phyloP scores from a whole-genome alignment of 2,329 filamentous ascomycete species.

The Fusarium mundagurra region DNA sequence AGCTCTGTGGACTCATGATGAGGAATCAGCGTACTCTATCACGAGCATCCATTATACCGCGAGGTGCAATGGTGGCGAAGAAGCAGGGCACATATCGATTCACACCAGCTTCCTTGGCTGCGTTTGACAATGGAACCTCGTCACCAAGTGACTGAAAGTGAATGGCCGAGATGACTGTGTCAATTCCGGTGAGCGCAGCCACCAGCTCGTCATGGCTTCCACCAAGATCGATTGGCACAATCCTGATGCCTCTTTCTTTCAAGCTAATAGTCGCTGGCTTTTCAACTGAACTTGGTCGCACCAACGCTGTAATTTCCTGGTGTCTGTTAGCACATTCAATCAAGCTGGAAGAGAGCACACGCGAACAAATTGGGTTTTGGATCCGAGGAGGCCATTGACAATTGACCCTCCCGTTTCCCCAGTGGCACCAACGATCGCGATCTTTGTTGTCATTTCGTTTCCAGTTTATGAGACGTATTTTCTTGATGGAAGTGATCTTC shows the following conservation, averaged over 20 bases:
- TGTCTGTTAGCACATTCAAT: background rate
- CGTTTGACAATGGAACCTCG: conserved; percentile 58
- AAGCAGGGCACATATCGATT: conserved; percentile 62
- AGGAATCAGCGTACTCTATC: background rate
- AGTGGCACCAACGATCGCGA: conserved; percentile 53
- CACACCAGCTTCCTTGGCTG: conserved; percentile 59
- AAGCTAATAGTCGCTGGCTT: conserved; percentile 56
- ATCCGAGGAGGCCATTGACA: conserved; percentile 50
- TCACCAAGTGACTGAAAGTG: conserved; percentile 51
- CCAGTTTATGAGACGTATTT: background rate
- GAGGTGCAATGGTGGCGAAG: conserved; percentile 57
- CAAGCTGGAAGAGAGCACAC: background rate
- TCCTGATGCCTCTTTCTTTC: conserved; percentile 52
- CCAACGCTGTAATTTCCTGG: conserved; percentile 58
- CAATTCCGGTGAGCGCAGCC: conserved; percentile 52
- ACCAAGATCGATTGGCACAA: conserved; percentile 55
- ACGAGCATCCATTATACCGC: conserved; percentile 44
- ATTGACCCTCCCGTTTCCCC: conserved; percentile 54
- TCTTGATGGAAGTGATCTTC: background rate
- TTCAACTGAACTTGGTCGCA: conserved; percentile 56
- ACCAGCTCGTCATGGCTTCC: conserved; percentile 54
- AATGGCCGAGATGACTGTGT: conserved; percentile 53
- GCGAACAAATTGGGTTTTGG: conserved; percentile 42
- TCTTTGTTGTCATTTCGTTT: conserved; percentile 19
- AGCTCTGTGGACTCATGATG: background rate